Conservation (phyloP, 768 basidiomycete genomes). For the Amanita brunnescens region DNA sequence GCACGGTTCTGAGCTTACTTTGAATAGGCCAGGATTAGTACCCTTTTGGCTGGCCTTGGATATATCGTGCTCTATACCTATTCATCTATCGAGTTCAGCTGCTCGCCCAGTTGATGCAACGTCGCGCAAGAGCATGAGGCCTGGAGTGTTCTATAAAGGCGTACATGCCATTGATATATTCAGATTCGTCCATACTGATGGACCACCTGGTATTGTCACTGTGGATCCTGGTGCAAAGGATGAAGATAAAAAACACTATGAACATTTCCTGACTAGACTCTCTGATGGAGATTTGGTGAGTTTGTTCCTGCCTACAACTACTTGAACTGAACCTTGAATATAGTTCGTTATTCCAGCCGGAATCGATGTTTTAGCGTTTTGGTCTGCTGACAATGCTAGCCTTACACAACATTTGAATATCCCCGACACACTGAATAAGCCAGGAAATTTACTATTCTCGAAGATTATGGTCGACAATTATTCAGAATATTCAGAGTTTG, state of each 20-base stretch:
- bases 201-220: conserved; percentile 39
- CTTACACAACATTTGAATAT: conserved; percentile 44
- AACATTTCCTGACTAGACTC: conserved; percentile 40
- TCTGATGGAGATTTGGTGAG: conserved; percentile 46
- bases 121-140: conserved; percentile 31
- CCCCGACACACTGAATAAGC: conserved; percentile 33
- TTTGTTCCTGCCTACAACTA: conserved; percentile 1
- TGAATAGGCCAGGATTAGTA: background rate
- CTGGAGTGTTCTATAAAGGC: conserved; percentile 54
- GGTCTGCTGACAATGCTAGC: conserved; percentile 39
- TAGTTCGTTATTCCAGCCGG: conserved; percentile 55
- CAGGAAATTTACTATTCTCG: conserved; percentile 41
- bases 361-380: conserved; percentile 46
- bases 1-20: background rate
- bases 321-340: background rate
- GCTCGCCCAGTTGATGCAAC: conserved; percentile 29
- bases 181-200: conserved; percentile 41
- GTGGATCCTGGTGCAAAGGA: conserved; percentile 30
- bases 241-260: conserved; percentile 38
- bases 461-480: conserved; percentile 51
- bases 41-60: conserved; percentile 42
- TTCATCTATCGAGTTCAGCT: conserved; percentile 29
- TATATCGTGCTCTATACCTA: conserved; percentile 39
- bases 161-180: conserved; percentile 40
- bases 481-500: conserved; percentile 49